Evolutionary conservation across 192 early-diverging fungal species (phyloP).

Genomic region (Entrophospora sp.): DNA sequence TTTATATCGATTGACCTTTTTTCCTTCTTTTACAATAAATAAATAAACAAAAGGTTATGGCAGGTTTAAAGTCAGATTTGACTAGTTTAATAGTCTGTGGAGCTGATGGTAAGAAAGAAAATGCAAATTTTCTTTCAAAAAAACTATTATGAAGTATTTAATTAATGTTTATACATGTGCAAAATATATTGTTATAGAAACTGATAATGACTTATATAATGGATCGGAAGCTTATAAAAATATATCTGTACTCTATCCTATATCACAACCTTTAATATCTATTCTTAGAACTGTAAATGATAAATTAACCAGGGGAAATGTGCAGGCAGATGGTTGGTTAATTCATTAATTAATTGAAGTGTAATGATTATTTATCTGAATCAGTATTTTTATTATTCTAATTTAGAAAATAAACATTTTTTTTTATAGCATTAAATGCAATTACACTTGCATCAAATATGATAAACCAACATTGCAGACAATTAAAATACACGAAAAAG

Average conservation of each 20-base stretch:
- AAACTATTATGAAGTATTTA: not conserved
- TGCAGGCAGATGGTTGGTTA: constrained; percentile 45
- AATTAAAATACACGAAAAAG: constrained; percentile 58
- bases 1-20: not conserved
- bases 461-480: constrained; percentile 44
- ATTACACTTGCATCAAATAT: constrained; percentile 50
- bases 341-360: not conserved
- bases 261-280: constrained; percentile 36
- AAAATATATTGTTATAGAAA: constrained; percentile 28
- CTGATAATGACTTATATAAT: constrained; percentile 42
- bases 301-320: constrained; percentile 30
- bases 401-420: too few relatives aligned
- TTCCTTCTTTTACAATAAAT: too few relatives aligned
- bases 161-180: not conserved
- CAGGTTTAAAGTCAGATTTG: constrained; percentile 55
- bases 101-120: constrained; percentile 36
- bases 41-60: constrained; percentile 48
- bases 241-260: constrained; percentile 24
- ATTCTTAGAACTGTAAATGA: constrained; percentile 41
- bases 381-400: constrained; percentile 7
- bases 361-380: constrained; percentile 3
- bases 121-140: not conserved
- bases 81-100: constrained; percentile 50
- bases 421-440: constrained; percentile 50
- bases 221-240: constrained; percentile 32